These are phyloP conservation scores for Aureobasidium sp. DNA, from an alignment of 2,329 filamentous ascomycete species.

Conservation along the genomic window DNA sequence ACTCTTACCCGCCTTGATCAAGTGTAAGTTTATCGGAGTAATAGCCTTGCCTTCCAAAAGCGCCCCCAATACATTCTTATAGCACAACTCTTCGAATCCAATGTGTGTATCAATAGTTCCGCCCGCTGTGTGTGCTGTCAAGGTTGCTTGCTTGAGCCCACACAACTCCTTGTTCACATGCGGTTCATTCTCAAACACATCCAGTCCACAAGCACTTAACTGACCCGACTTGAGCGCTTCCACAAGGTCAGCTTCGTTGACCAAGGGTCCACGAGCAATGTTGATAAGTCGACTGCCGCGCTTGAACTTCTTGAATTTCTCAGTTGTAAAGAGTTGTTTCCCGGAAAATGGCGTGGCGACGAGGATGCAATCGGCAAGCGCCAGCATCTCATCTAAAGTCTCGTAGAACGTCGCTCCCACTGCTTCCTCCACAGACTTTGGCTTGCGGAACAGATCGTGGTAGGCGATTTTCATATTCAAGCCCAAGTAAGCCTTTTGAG, in stretches of 20 bases:
- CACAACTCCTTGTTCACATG: constrained; percentile 38
- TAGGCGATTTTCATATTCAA: constrained; percentile 63
- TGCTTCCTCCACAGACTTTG: constrained; percentile 33
- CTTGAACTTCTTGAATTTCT: constrained; percentile 44
- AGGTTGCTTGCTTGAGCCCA: constrained; percentile 31
- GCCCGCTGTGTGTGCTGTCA: constrained; percentile 32
- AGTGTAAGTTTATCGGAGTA: constrained; percentile 2
- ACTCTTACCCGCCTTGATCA: constrained; percentile 7
- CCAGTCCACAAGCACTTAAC: constrained; percentile 48
- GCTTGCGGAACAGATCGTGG: constrained; percentile 48
- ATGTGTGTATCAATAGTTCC: constrained; percentile 31
- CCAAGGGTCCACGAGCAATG: constrained; percentile 54
- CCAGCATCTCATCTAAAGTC: constrained; percentile 44
- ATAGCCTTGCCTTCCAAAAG: background rate
- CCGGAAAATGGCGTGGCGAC: constrained; percentile 51
- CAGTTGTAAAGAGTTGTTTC: constrained; percentile 40
- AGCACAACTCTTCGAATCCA: constrained; percentile 32
- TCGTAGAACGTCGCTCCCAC: constrained; percentile 47
- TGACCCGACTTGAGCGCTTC: constrained; percentile 46
- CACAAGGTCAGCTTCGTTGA: constrained; percentile 56
- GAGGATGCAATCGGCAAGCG: constrained; percentile 49
- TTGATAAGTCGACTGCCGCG: constrained; percentile 54
- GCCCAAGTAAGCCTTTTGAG: constrained; percentile 45
- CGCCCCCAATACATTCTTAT: constrained; percentile 26
- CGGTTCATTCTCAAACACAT: constrained; percentile 52